Conservation (phyloP, 352 stramenopile genomes). For the Pseudoperonospora humuli region DNA sequence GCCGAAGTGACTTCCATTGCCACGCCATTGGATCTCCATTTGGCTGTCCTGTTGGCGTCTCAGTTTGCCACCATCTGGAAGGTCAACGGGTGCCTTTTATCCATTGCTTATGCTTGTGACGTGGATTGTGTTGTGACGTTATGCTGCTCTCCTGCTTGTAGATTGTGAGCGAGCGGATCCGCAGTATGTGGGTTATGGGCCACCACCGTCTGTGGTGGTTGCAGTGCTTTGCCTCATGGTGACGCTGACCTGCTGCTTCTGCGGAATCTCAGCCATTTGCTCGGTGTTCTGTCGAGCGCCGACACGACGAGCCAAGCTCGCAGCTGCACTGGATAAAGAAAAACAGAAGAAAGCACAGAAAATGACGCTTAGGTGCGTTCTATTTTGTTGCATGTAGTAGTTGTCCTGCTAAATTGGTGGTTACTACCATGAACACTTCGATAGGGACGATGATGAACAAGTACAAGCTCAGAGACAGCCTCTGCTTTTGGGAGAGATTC, state of each 20-base stretch:
- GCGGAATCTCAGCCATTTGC: slow-evolving; percentile 67
- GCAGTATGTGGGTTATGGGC: slow-evolving; percentile 75
- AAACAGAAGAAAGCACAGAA: slow-evolving; percentile 33
- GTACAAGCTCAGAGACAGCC: slow-evolving; percentile 39
- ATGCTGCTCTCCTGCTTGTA: slow-evolving; percentile 9
- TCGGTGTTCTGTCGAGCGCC: slow-evolving; percentile 50
- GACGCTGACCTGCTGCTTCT: slow-evolving; percentile 76
- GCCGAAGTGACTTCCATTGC: slow-evolving; percentile 77
- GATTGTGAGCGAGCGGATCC: slow-evolving; percentile 70
- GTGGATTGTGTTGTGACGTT: neutral
- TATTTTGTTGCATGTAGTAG: neutral
- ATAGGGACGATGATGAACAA: slow-evolving; percentile 30
- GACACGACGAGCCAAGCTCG: slow-evolving; percentile 15
- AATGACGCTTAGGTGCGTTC: slow-evolving; percentile 13
- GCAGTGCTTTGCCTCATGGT: slow-evolving; percentile 75
- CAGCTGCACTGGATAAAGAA: slow-evolving; percentile 12
- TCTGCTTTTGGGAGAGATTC: slow-evolving; percentile 37
- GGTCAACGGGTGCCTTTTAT: no score
- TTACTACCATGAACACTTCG: neutral
- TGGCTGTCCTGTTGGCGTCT: slow-evolving; percentile 65
- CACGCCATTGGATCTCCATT: slow-evolving; percentile 61
- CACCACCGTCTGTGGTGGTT: slow-evolving; percentile 73
- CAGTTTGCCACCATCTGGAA: slow-evolving; percentile 74
- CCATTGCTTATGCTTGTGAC: no score
- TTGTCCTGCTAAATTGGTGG: neutral